Base-by-base conservation (phyloP, 2,329 filamentous ascomycete genomes). In the Aphanoascus verrucosus region DNA sequence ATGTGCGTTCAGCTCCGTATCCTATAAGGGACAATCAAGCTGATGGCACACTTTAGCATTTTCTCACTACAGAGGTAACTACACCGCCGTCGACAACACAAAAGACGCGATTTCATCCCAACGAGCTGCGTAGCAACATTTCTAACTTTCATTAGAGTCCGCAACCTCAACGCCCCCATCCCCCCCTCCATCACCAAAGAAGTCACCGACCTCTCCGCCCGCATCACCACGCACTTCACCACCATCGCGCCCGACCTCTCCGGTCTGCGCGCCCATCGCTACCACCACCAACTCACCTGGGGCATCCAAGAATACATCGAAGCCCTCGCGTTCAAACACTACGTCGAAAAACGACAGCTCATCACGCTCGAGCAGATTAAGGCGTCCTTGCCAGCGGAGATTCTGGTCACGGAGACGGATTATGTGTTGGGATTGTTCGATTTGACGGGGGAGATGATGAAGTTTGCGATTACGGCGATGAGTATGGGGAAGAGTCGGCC, bases 291-390 rank as follows among this genome's bases (percentile, higher is more conserved):
- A 51, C 83, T 96, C 59, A 86, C 85, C 19, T 72, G 75, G 44
- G 91, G 89, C 47, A 82, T 94, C 49, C 93, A 98, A 70, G 93
- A 98, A 70, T 93, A 88, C 64, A 86, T 96, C 68, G 93, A 98
- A 72, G 90, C 91, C 0, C 74, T 94, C 28, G 85, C 86, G 0
- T 96, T 98, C 67, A 78, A 85, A 56, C 83, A 95, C 69, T 98
- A 98, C 71, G 80, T 98, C 34, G 78, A 81, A 45, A 82, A 80
- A 1, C 88, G 94, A 65, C 78, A 73, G 0, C 76, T 97, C 46
- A 83, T 97, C 60, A 79, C 82, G 0, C 80, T 79, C 8, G 75
- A 80, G 0, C 79, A 87, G 53, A 77, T 85, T 0, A 68, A 74
- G 31, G 69, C 58, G 1, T 59, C 61, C 11, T 54, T 74, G 2